Base-by-base conservation (phyloP, 495 filamentous ascomycete species). In the Cairneyella variabilis region DNA sequence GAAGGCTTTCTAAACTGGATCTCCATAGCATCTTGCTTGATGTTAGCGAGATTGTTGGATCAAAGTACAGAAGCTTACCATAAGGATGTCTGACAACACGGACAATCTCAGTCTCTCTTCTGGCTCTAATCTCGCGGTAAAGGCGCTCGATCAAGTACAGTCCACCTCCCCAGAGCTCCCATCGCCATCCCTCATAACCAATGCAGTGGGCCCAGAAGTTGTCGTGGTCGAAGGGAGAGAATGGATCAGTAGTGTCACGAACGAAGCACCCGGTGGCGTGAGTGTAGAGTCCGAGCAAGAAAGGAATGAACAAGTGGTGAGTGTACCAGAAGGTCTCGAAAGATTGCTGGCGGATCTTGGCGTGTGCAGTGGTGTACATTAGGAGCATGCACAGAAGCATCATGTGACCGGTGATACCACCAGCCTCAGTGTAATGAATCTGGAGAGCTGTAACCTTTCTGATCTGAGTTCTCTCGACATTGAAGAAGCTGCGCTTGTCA, bases 241-340 rank as follows among this genome's bases (percentile, higher is more conserved):
- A 82, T 9, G 84, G 83, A 2, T 78, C 54, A 10, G 73, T 60
- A 3, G 82, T 84, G 60, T 95, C 85, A 53, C 90, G 86, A 53
- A 97, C 93, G 71, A 99, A 99, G 69, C 93, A 99, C 37, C 89
- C 89, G 12, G 89, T 89, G 9, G 93, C 91, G 69, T 99, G 93
- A 22, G 93, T 97, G 62, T 99, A 99, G 40, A 97, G 80, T 16
- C 78, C 90, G 36, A 99, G 77, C 64, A 97, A 72, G 71, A 99
- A 99, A 12, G 95, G 91, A 56, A 99, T 86, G 65, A 97, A 97
- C 9, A 99, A 80, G 59, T 99, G 95, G 68, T 99, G 93, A 10
- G 89, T 96, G 69, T 99, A 99, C 93, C 92, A 97, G 65, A 99
- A 99, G 1, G 92, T 92, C 70, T 99, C 93, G 68, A 88, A 99